Evolutionary conservation across 768 basidiomycete genomes (phyloP), one percentile per base, ranked within the genome.

Genomic region (Agrocybe chaxingu): DNA sequence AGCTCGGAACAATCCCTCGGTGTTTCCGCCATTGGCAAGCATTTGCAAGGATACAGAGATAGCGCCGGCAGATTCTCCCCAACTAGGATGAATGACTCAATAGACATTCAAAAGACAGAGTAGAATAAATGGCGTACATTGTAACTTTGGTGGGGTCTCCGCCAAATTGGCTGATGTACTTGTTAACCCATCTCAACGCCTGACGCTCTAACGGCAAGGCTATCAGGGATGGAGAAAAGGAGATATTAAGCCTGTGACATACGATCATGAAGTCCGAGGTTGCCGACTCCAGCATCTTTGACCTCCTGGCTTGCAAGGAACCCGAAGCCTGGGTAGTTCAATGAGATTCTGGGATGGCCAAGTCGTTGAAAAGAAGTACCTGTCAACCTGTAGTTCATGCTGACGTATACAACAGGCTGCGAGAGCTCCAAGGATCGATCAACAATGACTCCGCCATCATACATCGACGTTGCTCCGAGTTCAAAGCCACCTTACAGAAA

Each of bases 211-310:
- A 7, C 31, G 9, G 12, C n/a, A n/a, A 4, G 7, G 30, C 18
- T 12, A 16, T 34, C 29, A 12, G 34, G 7, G 8, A 8, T 40
- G 4, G 29, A 9, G 4, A 11, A 18, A 42, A 9, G 10, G 29
- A 29, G 42, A 43, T 33, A 18, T 2, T 10, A 5, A 29, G 40
- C 16, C 32, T 31, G 10, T 8, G 8, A 68, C 79, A 62, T 57
- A 81, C 81, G 81, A 66, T 87, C 85, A 50, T 77, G 78, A 18
- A 89, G 66, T n/a, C 86, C 86, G 16, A 85, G 68, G 59, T 87
- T 88, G 1, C 78, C 80, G 7, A 79, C 68, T 1, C 75, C 76
- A 3, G 75, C 80, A 3, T 65, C 70, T 42, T 73, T 75, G 1
- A 81, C 73, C 66, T 83, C 79, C 53, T 74, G 68, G 38, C 79